A percentile compares a stretch with the other conserved stretches of the same genome.
These are phyloP conservation scores for Strobilomyces echinocephalus DNA, from an alignment of 768 basidiomycete genomes.

Conservation along the genomic window DNA sequence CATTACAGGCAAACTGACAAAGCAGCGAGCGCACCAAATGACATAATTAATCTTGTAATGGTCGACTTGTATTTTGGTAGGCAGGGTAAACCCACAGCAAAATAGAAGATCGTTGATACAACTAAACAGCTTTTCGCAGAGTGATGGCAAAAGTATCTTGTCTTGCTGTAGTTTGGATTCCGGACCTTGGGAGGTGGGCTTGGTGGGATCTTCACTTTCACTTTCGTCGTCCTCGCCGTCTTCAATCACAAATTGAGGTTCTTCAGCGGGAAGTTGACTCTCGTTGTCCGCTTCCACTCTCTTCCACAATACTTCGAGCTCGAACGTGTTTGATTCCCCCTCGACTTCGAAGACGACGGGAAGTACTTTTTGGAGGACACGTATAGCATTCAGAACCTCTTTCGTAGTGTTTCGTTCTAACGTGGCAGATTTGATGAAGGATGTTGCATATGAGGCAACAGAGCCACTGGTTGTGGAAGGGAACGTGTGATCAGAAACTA, in stretches of 20 bases:
- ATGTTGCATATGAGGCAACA: constrained; percentile 62
- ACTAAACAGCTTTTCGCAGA: constrained; percentile 76
- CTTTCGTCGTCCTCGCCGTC: constrained; percentile 61
- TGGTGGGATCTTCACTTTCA: constrained; percentile 36
- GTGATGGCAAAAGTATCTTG: constrained; percentile 59
- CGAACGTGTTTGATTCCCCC: constrained; percentile 67
- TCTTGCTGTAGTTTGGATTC: constrained; percentile 31
- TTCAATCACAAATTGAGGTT: constrained; percentile 83
- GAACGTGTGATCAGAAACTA: constrained; percentile 77
- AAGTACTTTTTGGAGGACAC: constrained; percentile 82
- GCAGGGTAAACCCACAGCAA: constrained; percentile 90
- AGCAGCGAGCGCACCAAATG: constrained; percentile 63
- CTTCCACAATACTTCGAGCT: constrained; percentile 81
- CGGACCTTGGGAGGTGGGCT: constrained; percentile 10
- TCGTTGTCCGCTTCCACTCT: constrained; percentile 46
- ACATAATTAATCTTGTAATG: constrained; percentile 82
- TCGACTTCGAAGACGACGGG: constrained; percentile 86
- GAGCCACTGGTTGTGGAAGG: constrained; percentile 54
- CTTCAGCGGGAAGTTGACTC: constrained; percentile 18
- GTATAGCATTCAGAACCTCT: constrained; percentile 88
- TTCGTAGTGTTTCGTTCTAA: constrained; percentile 67
- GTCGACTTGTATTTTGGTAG: constrained; percentile 68
- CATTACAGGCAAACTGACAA: constrained; percentile 3
- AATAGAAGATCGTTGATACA: constrained; percentile 84
- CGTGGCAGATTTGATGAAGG: constrained; percentile 58